phyloP scores from a whole-genome alignment of 768 basidiomycete genomes.

The Lactarius evosmus region DNA sequence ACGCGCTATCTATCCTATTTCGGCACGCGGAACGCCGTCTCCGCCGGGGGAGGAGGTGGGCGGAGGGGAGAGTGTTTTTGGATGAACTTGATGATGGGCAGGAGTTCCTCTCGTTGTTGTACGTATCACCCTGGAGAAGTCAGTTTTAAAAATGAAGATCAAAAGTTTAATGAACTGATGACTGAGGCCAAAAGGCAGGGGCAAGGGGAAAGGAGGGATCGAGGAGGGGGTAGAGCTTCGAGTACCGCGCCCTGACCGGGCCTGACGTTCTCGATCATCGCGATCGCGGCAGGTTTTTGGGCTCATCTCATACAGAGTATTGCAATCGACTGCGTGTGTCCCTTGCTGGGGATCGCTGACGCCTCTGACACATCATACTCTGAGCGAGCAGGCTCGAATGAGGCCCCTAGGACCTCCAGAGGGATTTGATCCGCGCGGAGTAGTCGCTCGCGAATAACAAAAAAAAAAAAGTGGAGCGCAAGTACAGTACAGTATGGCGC shows the following conservation, averaged over 20 bases:
- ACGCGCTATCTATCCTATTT: constrained; percentile 19
- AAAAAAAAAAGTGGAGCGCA: no score
- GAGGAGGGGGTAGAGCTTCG: background rate
- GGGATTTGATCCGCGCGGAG: background rate
- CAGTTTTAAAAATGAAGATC: constrained; percentile 8
- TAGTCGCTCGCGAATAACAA: background rate
- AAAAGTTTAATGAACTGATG: background rate
- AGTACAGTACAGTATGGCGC: no score
- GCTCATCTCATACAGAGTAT: background rate
- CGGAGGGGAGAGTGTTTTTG: background rate
- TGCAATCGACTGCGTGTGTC: background rate
- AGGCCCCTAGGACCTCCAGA: no score
- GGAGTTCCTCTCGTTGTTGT: constrained; percentile 4
- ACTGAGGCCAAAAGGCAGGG: background rate
- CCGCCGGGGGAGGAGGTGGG: constrained; percentile 6
- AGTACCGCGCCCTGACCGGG: background rate
- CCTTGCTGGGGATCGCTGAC: background rate
- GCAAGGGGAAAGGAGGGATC: no score
- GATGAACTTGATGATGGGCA: background rate
- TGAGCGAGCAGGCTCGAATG: no score
- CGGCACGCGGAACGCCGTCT: constrained; percentile 13
- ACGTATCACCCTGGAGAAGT: constrained; percentile 17
- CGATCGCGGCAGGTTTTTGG: background rate
- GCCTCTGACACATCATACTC: background rate
- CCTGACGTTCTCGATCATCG: background rate